Evolutionary conservation across 2,329 filamentous ascomycete genomes (phyloP), one percentile per base, ranked within the genome.

Genomic region (Domatiomyces globalis): DNA sequence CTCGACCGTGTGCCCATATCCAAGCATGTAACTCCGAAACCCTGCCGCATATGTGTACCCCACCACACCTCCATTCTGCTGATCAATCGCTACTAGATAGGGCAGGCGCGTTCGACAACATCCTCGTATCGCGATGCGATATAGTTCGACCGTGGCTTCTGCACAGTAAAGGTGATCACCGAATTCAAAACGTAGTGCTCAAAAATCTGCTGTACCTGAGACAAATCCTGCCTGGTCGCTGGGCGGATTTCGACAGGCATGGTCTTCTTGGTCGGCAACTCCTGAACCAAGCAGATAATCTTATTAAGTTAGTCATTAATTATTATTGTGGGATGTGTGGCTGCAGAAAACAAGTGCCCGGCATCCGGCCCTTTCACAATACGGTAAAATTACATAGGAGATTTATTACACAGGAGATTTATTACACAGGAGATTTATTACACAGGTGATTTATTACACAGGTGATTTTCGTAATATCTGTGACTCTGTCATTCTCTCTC

Each of bases 1-100:
- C 53, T 71, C 69, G 7, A 69, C 68, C 0, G 68, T 69, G 6
- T 67, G 62, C 10, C 62, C 65, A 53, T 71, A 71, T 1, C 65
- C 65, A 18, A 64, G 55, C 58, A 67, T 60, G 22, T 59, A 57
- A 4, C 61, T 63, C 2, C 67, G 63, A 50, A 67, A 71, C 2
- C 63, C 62, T 5, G 63, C 63, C 22, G 64, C 61, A 36, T 63
- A 69, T 27, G 62, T 55, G 51, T 66, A 71, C 19, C 67, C 67
- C 9, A 67, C 49, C 1, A 68, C 56, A 8, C 53, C 50, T 12
- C 48, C 53, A 33, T 43, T 44, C 27, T 3, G 22, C 9, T 52
- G 53, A 29, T 64, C 57, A 6, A 67, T 61, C 2, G 66, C 63
- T 15, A 70, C 66, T 8, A 69, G 58, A 49, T 66, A 71, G 4